These are phyloP conservation scores for Wickerhamia fluorescens DNA, from an alignment of 805 yeast species.

Conservation along the genomic window DNA sequence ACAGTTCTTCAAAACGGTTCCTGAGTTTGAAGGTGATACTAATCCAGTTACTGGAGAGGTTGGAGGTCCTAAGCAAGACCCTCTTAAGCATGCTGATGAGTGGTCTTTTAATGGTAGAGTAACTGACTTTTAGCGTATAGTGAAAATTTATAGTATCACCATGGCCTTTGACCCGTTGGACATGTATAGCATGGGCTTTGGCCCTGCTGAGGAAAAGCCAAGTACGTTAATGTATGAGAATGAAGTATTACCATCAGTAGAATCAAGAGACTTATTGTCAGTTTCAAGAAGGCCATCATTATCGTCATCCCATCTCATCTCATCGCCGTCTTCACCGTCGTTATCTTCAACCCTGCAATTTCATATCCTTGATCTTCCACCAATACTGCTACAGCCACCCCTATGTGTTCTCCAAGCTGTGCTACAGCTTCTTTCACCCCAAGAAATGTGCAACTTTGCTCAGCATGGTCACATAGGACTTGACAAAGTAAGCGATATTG, in stretches of 20 bases:
- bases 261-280: too few relatives aligned
- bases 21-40: constrained; percentile 91
- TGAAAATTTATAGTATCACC: too few relatives aligned
- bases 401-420: constrained; percentile 35
- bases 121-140: constrained; percentile 66
- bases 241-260: too few relatives aligned
- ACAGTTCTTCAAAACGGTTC: constrained; percentile 68
- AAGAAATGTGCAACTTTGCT: constrained; percentile 46
- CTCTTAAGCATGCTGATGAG: constrained; percentile 74
- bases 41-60: constrained; percentile 93
- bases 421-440: constrained; percentile 43
- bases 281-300: too few relatives aligned
- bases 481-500: constrained; percentile 11
- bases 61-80: constrained; percentile 98
- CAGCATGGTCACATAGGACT: constrained; percentile 8
- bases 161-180: constrained; percentile 40
- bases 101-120: constrained; percentile 96
- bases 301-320: too few relatives aligned
- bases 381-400: constrained; percentile 41
- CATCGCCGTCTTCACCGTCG: too few relatives aligned
- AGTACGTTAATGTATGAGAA: too few relatives aligned
- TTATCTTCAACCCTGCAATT: too few relatives aligned
- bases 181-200: too few relatives aligned
- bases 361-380: constrained; percentile 57
- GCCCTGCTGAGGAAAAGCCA: too few relatives aligned